Base-by-base conservation (phyloP, 805 yeast genomes). In the Metschnikowia proteae region DNA sequence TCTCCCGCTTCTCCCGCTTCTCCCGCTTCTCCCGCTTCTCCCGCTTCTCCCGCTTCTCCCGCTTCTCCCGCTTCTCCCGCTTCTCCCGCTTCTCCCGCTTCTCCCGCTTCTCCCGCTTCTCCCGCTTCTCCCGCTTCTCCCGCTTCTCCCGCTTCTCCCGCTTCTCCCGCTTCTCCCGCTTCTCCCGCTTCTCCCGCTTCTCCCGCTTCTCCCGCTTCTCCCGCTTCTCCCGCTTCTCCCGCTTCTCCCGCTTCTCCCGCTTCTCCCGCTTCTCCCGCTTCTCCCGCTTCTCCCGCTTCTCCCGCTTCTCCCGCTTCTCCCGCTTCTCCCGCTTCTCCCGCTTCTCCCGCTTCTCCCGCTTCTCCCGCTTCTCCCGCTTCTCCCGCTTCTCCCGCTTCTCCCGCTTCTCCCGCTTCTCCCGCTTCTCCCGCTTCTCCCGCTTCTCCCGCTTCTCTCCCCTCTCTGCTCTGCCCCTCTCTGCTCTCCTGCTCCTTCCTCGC, bases 401-500 rank as follows among this genome's bases (percentile, higher is more conserved):
- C 39, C n/a, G n/a, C 28, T 25, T 8, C 39, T 6, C 13, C 28
- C 0, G 10, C 39, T 9, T 6, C 6, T 11, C 25, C 17, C n/a
- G 29, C 28, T n/a, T 37, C 46, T 10, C 39, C 8, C 17, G 17
- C 7, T 39, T 42, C 27, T 41, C 41, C 39, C n/a, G n/a, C n/a
- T n/a, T n/a, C 27, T 41, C 41, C 39, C 28, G n/a, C 38, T 33
- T 35, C 41, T 8, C 26, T 48, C 29, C 31, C 28, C 35, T 39
- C 51, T 29, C 49, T 41, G 50, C 10, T 9, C 26, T n/a, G n/a
- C n/a, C n/a, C n/a, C n/a, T n/a, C n/a, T n/a, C n/a, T n/a, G n/a
- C 1, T 2, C 10, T 9, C 49, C 49, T 43, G 45, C 51, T 47
- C 49, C 56, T 38, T 30, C 27, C 90, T 75, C 11, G 79, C 78